A percentile compares a stretch with the other conserved stretches of the same genome.
Conservation (phyloP, 2,329 filamentous ascomycete genomes). For the Cercospora zeina region DNA sequence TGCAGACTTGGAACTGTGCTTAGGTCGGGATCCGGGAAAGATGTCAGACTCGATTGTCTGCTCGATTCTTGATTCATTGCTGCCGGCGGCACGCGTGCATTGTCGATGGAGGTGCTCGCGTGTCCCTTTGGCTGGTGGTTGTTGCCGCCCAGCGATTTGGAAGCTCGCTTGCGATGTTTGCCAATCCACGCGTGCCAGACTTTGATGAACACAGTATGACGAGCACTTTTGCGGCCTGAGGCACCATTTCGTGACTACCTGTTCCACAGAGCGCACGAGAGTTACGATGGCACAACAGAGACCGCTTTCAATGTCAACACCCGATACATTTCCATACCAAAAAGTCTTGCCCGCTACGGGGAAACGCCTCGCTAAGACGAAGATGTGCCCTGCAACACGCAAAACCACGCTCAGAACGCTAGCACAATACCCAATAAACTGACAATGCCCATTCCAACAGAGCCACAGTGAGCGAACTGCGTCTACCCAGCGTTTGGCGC, state of each 20-base stretch:
- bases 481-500: conserved; percentile 13
- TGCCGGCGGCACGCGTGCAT: conserved; percentile 5
- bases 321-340: not conserved
- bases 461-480: not conserved
- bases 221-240: not conserved
- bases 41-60: conserved; percentile 33
- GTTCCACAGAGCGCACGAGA: not conserved
- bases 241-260: not conserved
- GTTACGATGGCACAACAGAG: not conserved
- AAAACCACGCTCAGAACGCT: not conserved
- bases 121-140: conserved; percentile 12
- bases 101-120: conserved; percentile 8
- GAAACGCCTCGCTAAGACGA: not conserved
- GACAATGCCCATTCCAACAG: not conserved
- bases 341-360: not conserved
- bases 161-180: not conserved
- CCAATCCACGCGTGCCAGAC: not conserved
- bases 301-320: not conserved
- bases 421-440: not conserved
- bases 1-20: conserved; percentile 24
- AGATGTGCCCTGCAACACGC: not conserved
- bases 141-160: not conserved
- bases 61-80: conserved; percentile 25
- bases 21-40: conserved; percentile 37
- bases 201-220: conserved; percentile 9